These are phyloP conservation scores for Aspergillus awamori DNA, from an alignment of 2,329 filamentous ascomycete genomes.

Conservation along the genomic window DNA sequence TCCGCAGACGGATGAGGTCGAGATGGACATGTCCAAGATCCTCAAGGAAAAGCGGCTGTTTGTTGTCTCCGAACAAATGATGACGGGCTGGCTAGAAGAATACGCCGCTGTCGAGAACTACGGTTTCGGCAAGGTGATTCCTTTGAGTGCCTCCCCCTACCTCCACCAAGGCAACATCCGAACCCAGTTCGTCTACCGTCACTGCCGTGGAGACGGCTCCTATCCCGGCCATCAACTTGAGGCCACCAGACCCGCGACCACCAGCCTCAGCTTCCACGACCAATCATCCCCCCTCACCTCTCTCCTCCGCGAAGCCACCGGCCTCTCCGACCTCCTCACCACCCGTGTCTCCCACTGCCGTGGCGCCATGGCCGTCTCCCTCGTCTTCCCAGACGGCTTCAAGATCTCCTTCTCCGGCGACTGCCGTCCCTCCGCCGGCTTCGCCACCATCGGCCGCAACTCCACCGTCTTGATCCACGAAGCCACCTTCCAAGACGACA, in stretches of 20 bases:
- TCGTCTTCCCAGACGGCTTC: conserved; percentile 78
- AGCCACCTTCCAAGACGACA: conserved; percentile 90
- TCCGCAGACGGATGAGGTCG: conserved; percentile 44
- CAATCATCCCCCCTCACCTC: conserved; percentile 34
- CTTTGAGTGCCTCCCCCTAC: conserved; percentile 47
- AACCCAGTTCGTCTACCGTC: conserved; percentile 35
- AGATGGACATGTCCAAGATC: conserved; percentile 40
- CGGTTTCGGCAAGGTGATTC: conserved; percentile 63
- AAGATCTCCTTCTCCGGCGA: conserved; percentile 94
- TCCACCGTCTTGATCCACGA: conserved; percentile 90
- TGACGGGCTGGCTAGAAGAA: conserved; percentile 77
- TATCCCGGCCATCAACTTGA: conserved; percentile 23
- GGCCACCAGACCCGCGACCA: conserved; percentile 19
- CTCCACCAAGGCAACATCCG: conserved; percentile 21
- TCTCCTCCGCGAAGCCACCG: conserved; percentile 55
- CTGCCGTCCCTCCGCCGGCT: conserved; percentile 74
- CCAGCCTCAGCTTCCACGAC: conserved; percentile 32
- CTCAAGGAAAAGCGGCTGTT: conserved; percentile 54
- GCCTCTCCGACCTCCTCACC: conserved; percentile 68
- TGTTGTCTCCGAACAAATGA: conserved; percentile 70
- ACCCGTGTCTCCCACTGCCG: conserved; percentile 76
- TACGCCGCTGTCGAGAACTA: conserved; percentile 77
- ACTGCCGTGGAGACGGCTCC: conserved; percentile 31
- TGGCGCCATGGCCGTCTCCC: conserved; percentile 72
- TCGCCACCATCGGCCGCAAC: conserved; percentile 70